phyloP scores from a whole-genome alignment of 148 eudicot genomes.

The Agrostemma githago region DNA sequence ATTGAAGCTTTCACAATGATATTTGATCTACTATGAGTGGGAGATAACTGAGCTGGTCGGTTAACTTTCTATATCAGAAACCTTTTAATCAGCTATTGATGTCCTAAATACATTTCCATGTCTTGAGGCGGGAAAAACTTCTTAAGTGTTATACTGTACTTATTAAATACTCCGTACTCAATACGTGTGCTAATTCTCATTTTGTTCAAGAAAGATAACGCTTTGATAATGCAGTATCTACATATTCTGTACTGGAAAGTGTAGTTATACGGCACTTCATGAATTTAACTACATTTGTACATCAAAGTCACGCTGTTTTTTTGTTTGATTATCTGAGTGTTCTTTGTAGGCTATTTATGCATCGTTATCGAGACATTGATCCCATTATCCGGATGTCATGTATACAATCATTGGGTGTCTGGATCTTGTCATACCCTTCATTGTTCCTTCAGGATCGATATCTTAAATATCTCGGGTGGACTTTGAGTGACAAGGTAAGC shows the following conservation, averaged over 20 bases:
- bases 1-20: background rate
- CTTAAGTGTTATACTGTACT: background rate
- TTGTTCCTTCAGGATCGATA: constrained; percentile 90
- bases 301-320: background rate
- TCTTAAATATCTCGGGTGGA: constrained; percentile 99
- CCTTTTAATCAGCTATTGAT: background rate
- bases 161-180: background rate
- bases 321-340: constrained; percentile 16
- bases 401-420: constrained; percentile 84
- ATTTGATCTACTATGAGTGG: background rate
- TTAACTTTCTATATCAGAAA: background rate
- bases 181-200: background rate
- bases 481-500: constrained; percentile 86
- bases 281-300: background rate
- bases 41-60: background rate
- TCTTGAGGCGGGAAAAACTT: background rate
- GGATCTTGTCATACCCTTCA: constrained; percentile 90
- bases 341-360: constrained; percentile 80
- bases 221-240: too few species aligned
- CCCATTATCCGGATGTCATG: constrained; percentile 83
- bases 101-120: background rate
- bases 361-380: constrained; percentile 96
- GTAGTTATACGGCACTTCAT: constrained; percentile 9
- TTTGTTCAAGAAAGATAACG: too few species aligned
- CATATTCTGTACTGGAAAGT: background rate